A percentile compares a stretch with the other conserved stretches of the same genome.
phyloP scores from a whole-genome alignment of 225 moss, liverwort and hornwort species.

The Pseudisothecium myosuroides region DNA sequence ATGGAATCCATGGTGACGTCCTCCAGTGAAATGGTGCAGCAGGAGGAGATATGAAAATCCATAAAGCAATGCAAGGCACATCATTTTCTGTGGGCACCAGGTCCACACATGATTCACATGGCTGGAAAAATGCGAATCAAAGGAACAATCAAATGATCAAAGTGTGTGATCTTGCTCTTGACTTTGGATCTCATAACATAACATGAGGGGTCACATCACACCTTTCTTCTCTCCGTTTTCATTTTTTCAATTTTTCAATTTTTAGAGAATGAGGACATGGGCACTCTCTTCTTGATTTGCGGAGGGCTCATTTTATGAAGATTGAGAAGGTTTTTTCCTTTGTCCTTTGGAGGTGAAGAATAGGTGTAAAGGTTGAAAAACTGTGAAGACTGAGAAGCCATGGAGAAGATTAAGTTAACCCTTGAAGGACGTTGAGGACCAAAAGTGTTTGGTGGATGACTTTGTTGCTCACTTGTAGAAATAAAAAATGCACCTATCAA shows the following conservation, averaged over 20 bases:
- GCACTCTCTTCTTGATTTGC: not conserved
- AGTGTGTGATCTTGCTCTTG: too few relatives aligned
- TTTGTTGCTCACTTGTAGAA: not conserved
- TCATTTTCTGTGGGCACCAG: not conserved
- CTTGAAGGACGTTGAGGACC: not conserved
- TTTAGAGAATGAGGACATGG: not conserved
- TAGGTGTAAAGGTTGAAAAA: too few relatives aligned
- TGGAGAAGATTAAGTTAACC: not conserved
- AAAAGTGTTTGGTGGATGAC: not conserved
- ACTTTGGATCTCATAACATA: too few relatives aligned
- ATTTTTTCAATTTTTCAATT: not conserved
- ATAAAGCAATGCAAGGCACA: not conserved
- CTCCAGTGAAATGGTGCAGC: not conserved
- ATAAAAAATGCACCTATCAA: not conserved
- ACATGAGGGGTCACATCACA: not conserved
- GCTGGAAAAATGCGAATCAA: not conserved
- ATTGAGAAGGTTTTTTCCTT: not conserved
- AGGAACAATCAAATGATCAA: too few relatives aligned
- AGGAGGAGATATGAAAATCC: not conserved
- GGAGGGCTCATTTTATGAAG: accelerated
- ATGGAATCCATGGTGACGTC: not conserved
- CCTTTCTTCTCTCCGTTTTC: not conserved
- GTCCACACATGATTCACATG: not conserved
- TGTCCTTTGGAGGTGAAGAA: not conserved
- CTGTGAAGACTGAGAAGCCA: accelerated